A percentile compares a stretch with the other conserved stretches of the same genome.
Conservation (phyloP, 495 filamentous ascomycete species). For the Endocarpon pusillum region DNA sequence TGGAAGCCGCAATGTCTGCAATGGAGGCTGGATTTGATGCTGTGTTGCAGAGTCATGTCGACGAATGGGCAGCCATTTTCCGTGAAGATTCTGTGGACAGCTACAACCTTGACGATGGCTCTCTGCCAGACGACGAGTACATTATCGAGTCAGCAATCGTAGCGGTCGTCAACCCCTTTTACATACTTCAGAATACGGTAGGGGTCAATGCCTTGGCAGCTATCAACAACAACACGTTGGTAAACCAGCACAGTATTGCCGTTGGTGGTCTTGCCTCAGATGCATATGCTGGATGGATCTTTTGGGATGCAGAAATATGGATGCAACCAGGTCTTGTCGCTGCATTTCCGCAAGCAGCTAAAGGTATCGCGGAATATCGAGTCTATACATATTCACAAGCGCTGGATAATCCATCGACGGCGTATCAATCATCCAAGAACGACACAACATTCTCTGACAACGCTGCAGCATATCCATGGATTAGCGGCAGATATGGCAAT, state of each 20-base stretch:
- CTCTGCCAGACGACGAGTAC: conserved; percentile 39
- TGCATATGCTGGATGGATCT: conserved; percentile 43
- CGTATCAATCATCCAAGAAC: conserved; percentile 32
- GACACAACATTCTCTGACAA: conserved; percentile 29
- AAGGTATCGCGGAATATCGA: conserved; percentile 42
- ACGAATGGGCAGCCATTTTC: conserved; percentile 39
- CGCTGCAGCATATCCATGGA: conserved; percentile 46
- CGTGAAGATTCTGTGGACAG: conserved; percentile 42
- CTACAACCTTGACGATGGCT: conserved; percentile 37
- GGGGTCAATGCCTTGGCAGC: conserved; percentile 31
- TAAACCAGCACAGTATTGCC: conserved; percentile 39
- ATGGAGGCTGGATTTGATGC: conserved; percentile 26
- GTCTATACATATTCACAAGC: conserved; percentile 34
- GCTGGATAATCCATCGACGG: conserved; percentile 28
- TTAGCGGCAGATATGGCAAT: conserved; percentile 44
- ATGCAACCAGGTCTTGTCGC: conserved; percentile 48
- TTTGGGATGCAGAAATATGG: conserved; percentile 54
- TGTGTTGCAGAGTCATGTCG: conserved; percentile 30
- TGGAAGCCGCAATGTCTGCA: conserved; percentile 25
- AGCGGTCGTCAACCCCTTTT: conserved; percentile 48
- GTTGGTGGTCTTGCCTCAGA: conserved; percentile 45
- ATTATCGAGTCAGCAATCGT: conserved; percentile 45
- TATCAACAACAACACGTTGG: conserved; percentile 18
- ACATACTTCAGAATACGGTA: conserved; percentile 52
- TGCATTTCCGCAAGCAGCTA: conserved; percentile 37